phyloP scores from a whole-genome alignment of 2,329 filamentous ascomycete genomes.

The Sarocladium strictum region DNA sequence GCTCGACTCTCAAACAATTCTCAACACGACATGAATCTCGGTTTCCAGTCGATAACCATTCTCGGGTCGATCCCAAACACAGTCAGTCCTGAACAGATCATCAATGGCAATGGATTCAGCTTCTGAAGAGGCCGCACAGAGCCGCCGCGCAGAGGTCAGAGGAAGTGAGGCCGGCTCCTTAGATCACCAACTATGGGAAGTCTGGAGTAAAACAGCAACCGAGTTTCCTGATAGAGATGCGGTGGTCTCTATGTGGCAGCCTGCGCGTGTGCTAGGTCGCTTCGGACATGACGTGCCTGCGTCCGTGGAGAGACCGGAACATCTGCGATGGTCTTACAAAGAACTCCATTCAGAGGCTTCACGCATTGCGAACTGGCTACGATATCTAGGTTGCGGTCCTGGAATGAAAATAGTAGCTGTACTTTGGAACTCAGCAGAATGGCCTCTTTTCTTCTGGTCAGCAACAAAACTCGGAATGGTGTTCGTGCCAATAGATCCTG shows the following conservation, averaged over 20 bases:
- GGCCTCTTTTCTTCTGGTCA: slow-evolving; percentile 31
- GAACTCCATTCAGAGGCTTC: neutral
- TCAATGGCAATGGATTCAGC: neutral
- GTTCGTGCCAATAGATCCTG: slow-evolving; percentile 29
- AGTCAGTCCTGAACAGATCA: too few relatives aligned
- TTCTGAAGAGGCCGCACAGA: neutral
- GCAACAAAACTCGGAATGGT: slow-evolving; percentile 26
- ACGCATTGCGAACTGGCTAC: slow-evolving; percentile 11
- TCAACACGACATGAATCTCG: too few relatives aligned
- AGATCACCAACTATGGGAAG: slow-evolving; percentile 26
- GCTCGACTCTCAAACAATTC: too few relatives aligned
- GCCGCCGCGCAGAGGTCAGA: slow-evolving; percentile 16
- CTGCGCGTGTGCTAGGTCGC: neutral
- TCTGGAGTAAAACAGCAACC: slow-evolving; percentile 22
- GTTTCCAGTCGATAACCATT: too few relatives aligned
- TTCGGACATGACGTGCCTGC: neutral
- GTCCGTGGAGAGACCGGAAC: neutral
- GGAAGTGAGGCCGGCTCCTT: slow-evolving; percentile 22
- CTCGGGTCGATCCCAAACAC: too few relatives aligned
- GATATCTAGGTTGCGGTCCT: slow-evolving; percentile 17
- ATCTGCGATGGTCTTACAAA: slow-evolving; percentile 1
- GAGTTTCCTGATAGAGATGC: slow-evolving; percentile 26
- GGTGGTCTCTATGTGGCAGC: slow-evolving; percentile 29
- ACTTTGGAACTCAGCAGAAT: slow-evolving; percentile 32
- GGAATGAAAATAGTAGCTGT: slow-evolving; percentile 25